Evolutionary conservation across 2,329 filamentous ascomycete genomes (phyloP).

Genomic region (Kalmusia sp.): DNA sequence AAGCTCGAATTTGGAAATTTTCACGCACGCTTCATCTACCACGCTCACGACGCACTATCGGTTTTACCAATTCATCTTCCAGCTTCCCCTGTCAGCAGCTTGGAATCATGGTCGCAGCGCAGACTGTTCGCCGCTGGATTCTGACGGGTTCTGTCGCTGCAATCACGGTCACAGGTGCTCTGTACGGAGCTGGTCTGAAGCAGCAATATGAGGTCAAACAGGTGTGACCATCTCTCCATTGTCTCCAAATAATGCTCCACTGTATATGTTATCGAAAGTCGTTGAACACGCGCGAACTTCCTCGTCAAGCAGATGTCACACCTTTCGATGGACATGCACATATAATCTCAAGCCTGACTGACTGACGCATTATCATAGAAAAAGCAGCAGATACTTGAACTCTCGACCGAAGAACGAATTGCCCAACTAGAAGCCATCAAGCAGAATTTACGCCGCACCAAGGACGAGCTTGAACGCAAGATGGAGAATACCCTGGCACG

Average conservation of each 20-base stretch:
- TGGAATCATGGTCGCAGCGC: constrained; percentile 27
- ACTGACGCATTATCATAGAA: constrained; percentile 41
- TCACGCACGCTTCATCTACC: background rate
- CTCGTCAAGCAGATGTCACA: too few species aligned
- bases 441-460: constrained; percentile 59
- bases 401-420: constrained; percentile 62
- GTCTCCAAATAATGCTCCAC: too few species aligned
- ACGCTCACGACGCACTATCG: background rate
- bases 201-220: constrained; percentile 59
- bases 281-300: too few species aligned
- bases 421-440: constrained; percentile 60
- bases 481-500: constrained; percentile 47
- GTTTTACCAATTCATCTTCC: background rate
- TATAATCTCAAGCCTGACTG: background rate
- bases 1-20: background rate
- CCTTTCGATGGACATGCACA: too few species aligned
- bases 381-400: constrained; percentile 56
- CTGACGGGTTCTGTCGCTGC: constrained; percentile 63
- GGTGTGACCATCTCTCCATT: too few species aligned
- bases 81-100: constrained; percentile 3
- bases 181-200: constrained; percentile 68
- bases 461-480: constrained; percentile 63
- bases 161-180: constrained; percentile 63
- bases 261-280: too few species aligned
- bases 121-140: constrained; percentile 56